Evolutionary conservation across 2,329 filamentous ascomycete species (phyloP).

Genomic region (Scopulariopsis brevicaulis): DNA sequence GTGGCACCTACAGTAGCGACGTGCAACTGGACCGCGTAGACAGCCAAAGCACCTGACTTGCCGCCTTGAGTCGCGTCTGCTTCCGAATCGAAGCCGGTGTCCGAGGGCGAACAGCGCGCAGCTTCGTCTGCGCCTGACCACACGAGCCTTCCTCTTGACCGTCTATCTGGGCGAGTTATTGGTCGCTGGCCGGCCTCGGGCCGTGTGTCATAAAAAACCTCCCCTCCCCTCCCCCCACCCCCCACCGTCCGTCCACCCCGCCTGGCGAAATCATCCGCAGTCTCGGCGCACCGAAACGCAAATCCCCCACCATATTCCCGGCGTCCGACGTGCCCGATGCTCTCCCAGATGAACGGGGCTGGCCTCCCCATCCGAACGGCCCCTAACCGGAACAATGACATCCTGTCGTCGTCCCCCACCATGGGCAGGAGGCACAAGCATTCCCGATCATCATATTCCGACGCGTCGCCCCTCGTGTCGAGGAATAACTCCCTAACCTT

Average conservation of each 20-base stretch:
- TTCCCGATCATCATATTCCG: conserved; percentile 50
- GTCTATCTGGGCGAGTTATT: neutral
- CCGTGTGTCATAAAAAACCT: conserved; percentile 5
- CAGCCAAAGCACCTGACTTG: neutral
- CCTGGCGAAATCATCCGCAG: neutral
- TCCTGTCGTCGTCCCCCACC: conserved; percentile 4
- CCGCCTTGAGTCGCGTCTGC: neutral
- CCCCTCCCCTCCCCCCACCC: neutral
- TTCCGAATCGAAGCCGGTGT: neutral
- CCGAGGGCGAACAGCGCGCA: neutral
- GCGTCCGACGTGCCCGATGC: conserved; percentile 13
- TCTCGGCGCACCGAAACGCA: neutral
- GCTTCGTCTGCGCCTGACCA: neutral
- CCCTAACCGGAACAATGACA: conserved; percentile 5
- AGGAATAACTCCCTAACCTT: conserved; percentile 51
- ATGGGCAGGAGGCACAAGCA: conserved; percentile 41
- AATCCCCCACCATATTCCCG: neutral
- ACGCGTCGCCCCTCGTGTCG: conserved; percentile 43
- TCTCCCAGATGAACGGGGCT: conserved; percentile 19
- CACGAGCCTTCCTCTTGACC: neutral
- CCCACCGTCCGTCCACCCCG: neutral
- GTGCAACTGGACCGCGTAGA: neutral
- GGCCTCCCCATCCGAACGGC: conserved; percentile 21
- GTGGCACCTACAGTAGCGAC: neutral
- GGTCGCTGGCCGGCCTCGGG: conserved; percentile 2